Evolutionary conservation across 371 early-diverging fungal genomes (phyloP).

Genomic region (Lichtheimia ramosa): DNA sequence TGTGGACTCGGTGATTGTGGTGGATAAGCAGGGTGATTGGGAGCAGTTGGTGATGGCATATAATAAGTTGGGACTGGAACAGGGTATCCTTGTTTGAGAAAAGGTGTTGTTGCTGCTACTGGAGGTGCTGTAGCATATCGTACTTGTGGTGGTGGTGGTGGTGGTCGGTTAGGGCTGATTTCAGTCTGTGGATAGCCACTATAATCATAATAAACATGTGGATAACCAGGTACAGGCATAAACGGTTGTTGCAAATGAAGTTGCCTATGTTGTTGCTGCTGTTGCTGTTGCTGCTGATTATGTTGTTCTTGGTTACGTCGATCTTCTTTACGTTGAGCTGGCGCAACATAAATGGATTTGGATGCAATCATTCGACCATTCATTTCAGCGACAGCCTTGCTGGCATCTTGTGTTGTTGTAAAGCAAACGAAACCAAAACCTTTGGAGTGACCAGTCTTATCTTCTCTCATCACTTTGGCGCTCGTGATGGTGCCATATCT

Average conservation of each 20-base stretch:
- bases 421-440: constrained; percentile 94
- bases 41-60: constrained; percentile 1
- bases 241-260: constrained; percentile 11
- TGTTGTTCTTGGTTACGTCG: constrained; percentile 80
- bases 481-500: constrained; percentile 93
- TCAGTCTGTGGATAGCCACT: constrained; percentile 6
- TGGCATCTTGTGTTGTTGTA: constrained; percentile 84
- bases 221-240: constrained; percentile 14
- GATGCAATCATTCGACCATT: constrained; percentile 79
- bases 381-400: constrained; percentile 85
- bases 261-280: background rate
- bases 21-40: background rate
- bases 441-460: constrained; percentile 67
- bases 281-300: constrained; percentile 60
- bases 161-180: constrained; percentile 1
- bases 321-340: constrained; percentile 96
- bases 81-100: constrained; percentile 14
- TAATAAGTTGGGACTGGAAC: constrained; percentile 7
- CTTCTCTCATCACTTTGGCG: constrained; percentile 96
- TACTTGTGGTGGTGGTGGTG: background rate
- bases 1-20: background rate
- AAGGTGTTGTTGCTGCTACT: constrained; percentile 4
- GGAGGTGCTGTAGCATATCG: constrained; percentile 4
- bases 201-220: constrained; percentile 15
- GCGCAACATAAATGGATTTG: constrained; percentile 96